Evolutionary conservation across 495 filamentous ascomycete genomes (phyloP), one percentile per base, ranked within the genome.

Genomic region (Articulospora tetracladia): DNA sequence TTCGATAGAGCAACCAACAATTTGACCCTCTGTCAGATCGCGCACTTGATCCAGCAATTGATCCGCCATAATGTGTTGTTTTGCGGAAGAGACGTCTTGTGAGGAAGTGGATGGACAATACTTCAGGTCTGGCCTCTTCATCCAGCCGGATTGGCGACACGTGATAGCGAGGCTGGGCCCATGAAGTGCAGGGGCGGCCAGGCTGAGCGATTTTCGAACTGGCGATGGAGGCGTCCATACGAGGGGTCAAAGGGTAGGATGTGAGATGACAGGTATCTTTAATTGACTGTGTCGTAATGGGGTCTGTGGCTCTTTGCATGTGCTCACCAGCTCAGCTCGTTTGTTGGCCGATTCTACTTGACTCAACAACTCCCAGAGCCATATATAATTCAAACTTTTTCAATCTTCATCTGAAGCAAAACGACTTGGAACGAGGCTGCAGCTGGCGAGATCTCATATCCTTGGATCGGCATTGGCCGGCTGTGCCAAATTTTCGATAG

Each of bases 21-120:
- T 96, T 70, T 92, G 88, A 25, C 91, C 92, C 71, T 97, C 92
- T n/a, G 88, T 79, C 20, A 83, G 72, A 68, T 93, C 84, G 67
- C 90, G 88, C 26, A 85, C 74, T 68, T 90, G 82, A 25, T 91
- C 87, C 15, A 96, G 75, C 7, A 96, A 57, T 60, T 88, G 79
- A 58, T 93, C 86, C 10, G 86, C 89, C 91, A 95, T 96, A 25
- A 46, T 75, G 55, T 41, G 48, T 34, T 56, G 19, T 53, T 46
- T 12, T 20, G 52, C 25, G 24, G 47, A 48, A 44, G 57, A 32
- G 50, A n/a, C 2, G 22, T 32, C 19, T 32, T 19, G 26, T 34
- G 52, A 36, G 12, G 50, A 26, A 27, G 12, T 11, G 32, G 39
- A 7, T 19, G 24, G 1, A 30, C 27, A 13, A 30, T 52, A 23